A percentile compares a stretch with the other conserved stretches of the same genome.
phyloP scores from a whole-genome alignment of 305 asterid species.

The Coffea humblotiana region DNA sequence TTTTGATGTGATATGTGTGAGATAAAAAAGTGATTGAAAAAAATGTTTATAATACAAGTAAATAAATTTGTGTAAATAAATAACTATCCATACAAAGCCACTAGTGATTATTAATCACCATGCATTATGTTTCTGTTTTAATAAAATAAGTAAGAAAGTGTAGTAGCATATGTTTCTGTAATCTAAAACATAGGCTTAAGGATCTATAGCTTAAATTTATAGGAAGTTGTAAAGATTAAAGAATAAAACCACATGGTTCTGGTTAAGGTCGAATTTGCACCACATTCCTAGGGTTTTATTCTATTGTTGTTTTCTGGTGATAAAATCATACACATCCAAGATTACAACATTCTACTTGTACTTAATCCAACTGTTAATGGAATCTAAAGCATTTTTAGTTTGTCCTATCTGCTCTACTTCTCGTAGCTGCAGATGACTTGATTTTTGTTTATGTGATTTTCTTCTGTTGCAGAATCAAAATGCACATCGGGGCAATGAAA shows the following conservation, averaged over 20 bases:
- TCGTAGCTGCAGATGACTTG: not conserved
- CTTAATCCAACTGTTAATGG: not conserved
- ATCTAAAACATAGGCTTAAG: not conserved
- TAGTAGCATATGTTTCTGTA: no score
- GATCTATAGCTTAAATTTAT: not conserved
- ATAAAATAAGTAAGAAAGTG: no score
- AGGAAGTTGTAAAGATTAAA: not conserved
- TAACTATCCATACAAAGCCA: no score
- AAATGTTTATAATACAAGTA: no score
- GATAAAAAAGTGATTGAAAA: no score
- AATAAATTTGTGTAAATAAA: no score
- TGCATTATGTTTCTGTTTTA: no score
- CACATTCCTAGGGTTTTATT: not conserved
- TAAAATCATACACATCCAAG: not conserved
- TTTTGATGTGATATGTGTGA: no score
- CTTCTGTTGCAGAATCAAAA: not conserved
- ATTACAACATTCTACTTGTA: not conserved
- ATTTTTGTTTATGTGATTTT: no score
- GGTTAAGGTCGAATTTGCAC: no score
- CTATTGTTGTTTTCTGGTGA: not conserved
- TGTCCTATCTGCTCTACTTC: not conserved
- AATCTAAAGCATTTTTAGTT: not conserved
- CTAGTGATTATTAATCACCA: no score
- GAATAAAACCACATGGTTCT: not conserved
- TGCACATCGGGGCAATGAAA: not conserved